phyloP scores from a whole-genome alignment of 2,329 filamentous ascomycete genomes.

The Fusarium lateritium region DNA sequence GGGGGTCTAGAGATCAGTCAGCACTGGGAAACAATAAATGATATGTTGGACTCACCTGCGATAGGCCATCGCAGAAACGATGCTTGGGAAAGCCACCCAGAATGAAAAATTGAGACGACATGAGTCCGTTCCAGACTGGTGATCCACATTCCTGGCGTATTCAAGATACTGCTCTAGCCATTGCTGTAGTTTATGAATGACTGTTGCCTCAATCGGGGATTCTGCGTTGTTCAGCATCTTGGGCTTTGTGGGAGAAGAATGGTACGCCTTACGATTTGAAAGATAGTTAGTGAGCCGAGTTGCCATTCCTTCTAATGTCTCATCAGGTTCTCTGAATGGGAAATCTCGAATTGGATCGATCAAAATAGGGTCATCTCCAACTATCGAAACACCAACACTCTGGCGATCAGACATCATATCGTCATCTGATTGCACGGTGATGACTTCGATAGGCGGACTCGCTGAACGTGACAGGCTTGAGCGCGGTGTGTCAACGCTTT shows the following conservation, averaged over 20 bases:
- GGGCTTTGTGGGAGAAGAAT: not conserved
- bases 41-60: conserved; percentile 58
- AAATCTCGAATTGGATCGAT: conserved; percentile 63
- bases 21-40: not conserved
- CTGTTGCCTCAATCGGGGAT: conserved; percentile 59
- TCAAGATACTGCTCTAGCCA: conserved; percentile 68
- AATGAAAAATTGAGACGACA: conserved; percentile 63
- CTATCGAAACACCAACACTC: conserved; percentile 50
- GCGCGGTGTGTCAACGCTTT: conserved; percentile 47
- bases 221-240: conserved; percentile 55
- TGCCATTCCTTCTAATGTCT: conserved; percentile 53
- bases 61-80: conserved; percentile 56
- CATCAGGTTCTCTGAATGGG: conserved; percentile 59
- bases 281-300: conserved; percentile 57
- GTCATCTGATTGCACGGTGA: conserved; percentile 58
- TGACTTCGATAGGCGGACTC: conserved; percentile 62
- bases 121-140: conserved; percentile 58
- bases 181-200: conserved; percentile 60
- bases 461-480: conserved; percentile 57
- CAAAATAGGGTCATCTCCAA: conserved; percentile 41
- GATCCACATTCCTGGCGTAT: conserved; percentile 56
- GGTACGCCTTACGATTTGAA: conserved; percentile 47
- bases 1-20: conserved; percentile 45
- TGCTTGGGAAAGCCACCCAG: conserved; percentile 67
- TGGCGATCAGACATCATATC: conserved; percentile 53